Percentiles rank a stretch among this genome's conserved stretches.
phyloP scores from a whole-genome alignment of 208 protist genomes.

The Leptomonas pyrrhocoris region DNA sequence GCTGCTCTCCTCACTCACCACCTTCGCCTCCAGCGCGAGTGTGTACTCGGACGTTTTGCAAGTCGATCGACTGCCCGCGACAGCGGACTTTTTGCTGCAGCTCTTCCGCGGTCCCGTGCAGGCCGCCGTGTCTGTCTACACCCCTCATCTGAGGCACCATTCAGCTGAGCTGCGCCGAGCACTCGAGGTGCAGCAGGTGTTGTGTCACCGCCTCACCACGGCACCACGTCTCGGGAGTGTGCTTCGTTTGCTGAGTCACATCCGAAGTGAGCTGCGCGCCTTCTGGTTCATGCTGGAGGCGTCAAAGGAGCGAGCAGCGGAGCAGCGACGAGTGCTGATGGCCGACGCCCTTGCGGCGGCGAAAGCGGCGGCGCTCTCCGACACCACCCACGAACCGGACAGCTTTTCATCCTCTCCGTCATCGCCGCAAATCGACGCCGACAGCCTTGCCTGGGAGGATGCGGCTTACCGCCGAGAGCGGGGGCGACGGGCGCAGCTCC shows the following conservation, averaged over 20 bases:
- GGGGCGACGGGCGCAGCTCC: slow-evolving; percentile 17
- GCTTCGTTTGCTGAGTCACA: slow-evolving; percentile 16
- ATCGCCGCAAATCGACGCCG: too few species aligned
- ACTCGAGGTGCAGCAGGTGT: slow-evolving; percentile 11
- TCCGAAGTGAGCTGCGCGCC: slow-evolving; percentile 8
- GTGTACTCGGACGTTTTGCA: slow-evolving; percentile 30
- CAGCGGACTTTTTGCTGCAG: slow-evolving; percentile 30
- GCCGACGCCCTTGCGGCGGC: background rate
- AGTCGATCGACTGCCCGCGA: slow-evolving; percentile 26
- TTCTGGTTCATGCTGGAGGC: slow-evolving; percentile 21
- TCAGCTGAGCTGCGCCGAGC: slow-evolving; percentile 22
- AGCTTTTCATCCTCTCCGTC: too few species aligned
- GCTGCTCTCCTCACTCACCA: slow-evolving; percentile 41
- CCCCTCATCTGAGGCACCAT: slow-evolving; percentile 11
- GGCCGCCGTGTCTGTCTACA: slow-evolving; percentile 20
- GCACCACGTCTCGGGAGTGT: slow-evolving; percentile 28
- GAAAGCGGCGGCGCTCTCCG: too few species aligned
- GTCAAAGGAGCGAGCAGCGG: slow-evolving; percentile 4
- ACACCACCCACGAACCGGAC: background rate
- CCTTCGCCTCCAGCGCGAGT: slow-evolving; percentile 19
- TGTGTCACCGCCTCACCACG: slow-evolving; percentile 11
- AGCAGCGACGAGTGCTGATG: slow-evolving; percentile 6
- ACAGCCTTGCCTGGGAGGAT: slow-evolving; percentile 1
- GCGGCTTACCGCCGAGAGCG: slow-evolving; percentile 18
- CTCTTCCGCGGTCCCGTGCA: slow-evolving; percentile 33